Base-by-base conservation (phyloP, 192 early-diverging fungal species). In the Umbelopsis vinacea region DNA sequence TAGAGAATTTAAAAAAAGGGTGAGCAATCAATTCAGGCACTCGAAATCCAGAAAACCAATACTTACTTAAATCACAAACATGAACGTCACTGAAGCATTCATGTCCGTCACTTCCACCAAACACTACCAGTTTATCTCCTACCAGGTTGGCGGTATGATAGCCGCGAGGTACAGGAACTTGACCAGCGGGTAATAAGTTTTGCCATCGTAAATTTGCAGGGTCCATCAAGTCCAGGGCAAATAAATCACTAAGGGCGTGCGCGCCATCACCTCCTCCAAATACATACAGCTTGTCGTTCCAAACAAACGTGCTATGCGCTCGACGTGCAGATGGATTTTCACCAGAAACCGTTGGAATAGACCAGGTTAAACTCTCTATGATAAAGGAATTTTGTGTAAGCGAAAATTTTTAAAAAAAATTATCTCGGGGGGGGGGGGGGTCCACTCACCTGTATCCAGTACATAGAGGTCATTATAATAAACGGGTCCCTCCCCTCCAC, bases 261-360 rank as follows among this genome's bases (percentile, higher is more conserved):
- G 85, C 83, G 2, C 94, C 94, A 76, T 96, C 94, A n/a, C 94
- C 94, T n/a, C 94, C 94, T 23, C 93, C 94, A 84, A 93, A 95
- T 26, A 96, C 73, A 70, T 94, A 94, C 19, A 95, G 75, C 10
- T 74, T 79, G 15, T 88, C 86, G 69, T 90, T 85, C 74, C 91
- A 92, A 54, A 91, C 87, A 76, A 89, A 92, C 4, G 90, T 89
- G 11, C 87, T 86, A 76, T 96, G 94, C 12, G 94, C 93, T 43
- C 94, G 87, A 8, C 94, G 89, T 33, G 89, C 79, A 52, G 86
- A 83, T 8, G 94, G 94, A 12, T 46, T 68, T 12, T 78, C 52
- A 15, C 87, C 91, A 6, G 75, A 74, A 26, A 86, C 83, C 14
- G 76, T 67, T 3, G 90, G 87, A 29, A 86, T 85, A 11, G 82